Base-by-base conservation (phyloP, 805 yeast species). In the Ogataea pilisensis region DNA sequence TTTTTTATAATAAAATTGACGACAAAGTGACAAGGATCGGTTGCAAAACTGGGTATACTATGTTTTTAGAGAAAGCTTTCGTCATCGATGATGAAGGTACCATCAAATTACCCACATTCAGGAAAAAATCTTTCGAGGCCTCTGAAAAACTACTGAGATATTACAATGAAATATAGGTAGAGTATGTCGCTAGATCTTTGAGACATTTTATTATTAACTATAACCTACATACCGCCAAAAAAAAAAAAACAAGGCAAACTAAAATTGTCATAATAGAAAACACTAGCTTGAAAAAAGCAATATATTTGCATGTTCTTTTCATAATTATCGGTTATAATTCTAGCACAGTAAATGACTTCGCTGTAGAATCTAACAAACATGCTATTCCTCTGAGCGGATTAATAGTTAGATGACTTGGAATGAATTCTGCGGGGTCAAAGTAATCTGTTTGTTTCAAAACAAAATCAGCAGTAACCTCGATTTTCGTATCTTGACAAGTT, bases 341-440 rank as follows among this genome's bases (percentile, higher is more conserved):
- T 28, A 72, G 55, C 13, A 71, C 62, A 21, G 59, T 46, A 48
- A 71, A 73, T 38, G 66, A 61, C 44, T 64, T 69, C 37, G 56
- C 66, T 20, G 66, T 52, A 8, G 54, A 46, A 45, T 72, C 77
- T 27, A 74, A 44, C 13, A 75, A 43, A 43, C 73, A 68, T 5
- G 69, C 73, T 31, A 60, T 54, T 0, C 58, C 43, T 20, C 60
- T 51, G 3, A 43, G 28, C 2, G 59, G 44, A 42, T 63, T 69
- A n/a, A 65, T 45, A 0, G 70, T 51, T 32, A 72, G 29, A 35
- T 53, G 52, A 3, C 49, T 43, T 1, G 75, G 72, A n/a, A 50
- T 39, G 27, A 56, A 54, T 2, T 35, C 46, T 12, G 36, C 38
- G 18, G 35, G 8, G 41, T 34, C 38, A 38, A 37, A 25, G 28